These are phyloP conservation scores for Cystobasidium pallidum DNA, from an alignment of 1,284 basidiomycete species.

Conservation along the genomic window DNA sequence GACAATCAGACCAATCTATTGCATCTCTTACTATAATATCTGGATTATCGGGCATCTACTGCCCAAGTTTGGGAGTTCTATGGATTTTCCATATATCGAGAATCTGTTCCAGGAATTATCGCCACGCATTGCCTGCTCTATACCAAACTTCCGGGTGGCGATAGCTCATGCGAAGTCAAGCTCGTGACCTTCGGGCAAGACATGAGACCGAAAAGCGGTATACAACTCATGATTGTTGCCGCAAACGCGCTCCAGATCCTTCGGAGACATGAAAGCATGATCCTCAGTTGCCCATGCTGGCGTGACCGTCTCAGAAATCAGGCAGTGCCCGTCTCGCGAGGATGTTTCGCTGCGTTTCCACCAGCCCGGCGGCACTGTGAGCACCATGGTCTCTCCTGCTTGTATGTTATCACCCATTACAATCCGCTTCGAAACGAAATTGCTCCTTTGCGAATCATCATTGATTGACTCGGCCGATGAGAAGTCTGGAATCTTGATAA, in stretches of 20 bases:
- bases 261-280: slow-evolving; percentile 16
- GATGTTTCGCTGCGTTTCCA: slow-evolving; percentile 37
- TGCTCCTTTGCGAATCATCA: background rate
- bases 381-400: slow-evolving; percentile 29
- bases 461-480: background rate
- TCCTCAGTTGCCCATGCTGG: slow-evolving; percentile 28
- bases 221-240: background rate
- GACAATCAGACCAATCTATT: too few relatives aligned
- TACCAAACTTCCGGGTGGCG: background rate
- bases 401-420: slow-evolving; percentile 11
- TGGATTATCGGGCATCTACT: too few relatives aligned
- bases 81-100: background rate
- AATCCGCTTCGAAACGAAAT: background rate
- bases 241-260: slow-evolving; percentile 15
- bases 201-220: background rate
- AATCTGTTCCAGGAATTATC: background rate
- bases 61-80: too few relatives aligned
- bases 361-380: slow-evolving; percentile 33
- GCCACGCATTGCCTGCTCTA: background rate
- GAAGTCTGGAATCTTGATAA: slow-evolving; percentile 10
- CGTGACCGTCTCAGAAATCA: slow-evolving; percentile 34
- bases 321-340: background rate
- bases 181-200: slow-evolving; percentile 12
- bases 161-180: background rate
- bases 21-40: too few relatives aligned